Evolutionary conservation across 2,329 filamentous ascomycete species (phyloP), one percentile per base, ranked within the genome.

Genomic region (Ophiostoma quercus): DNA sequence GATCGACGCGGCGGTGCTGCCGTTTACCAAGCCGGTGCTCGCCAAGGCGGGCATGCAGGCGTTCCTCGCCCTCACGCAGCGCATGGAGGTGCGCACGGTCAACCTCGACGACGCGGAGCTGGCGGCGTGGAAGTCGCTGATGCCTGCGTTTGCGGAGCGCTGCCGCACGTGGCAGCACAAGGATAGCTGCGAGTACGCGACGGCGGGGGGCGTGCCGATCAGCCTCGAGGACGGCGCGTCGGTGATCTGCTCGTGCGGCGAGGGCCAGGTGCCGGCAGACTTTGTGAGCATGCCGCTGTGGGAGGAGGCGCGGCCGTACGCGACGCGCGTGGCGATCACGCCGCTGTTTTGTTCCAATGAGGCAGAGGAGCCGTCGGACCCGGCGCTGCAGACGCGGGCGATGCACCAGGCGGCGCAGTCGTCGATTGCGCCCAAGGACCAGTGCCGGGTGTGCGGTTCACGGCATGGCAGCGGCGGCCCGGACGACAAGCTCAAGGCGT

Each of bases 301-400:
- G 79, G 79, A 83, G 0, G 77, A 75, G 9, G 79, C 79, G 12
- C 77, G 78, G 0, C 75, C 78, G 69, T 77, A 81, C 67, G 80
- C 83, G 37, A 85, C 87, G 37, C 82, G 88, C 6, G 78, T 87
- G 6, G 85, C 85, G 4, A 85, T 89, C 73, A 88, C 86, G 69
- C 85, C 85, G 0, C 77, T 79, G 0, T 89, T 34, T 19, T 63
- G 32, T 8, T 19, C 32, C 32, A 65, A 39, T 14, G 62, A 6
- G 62, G 62, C 32, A 5, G 62, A 65, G 34, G 62, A 37, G 16
- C 62, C 62, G 8, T 22, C 32, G 62, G 62, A 65, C 62, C 32
- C 62, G 12, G 19, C 32, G 3, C 3, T 39, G 14, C 34, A 19
- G 11, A 19, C 62, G 34, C 29, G 29, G 7, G 34, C 47, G 5